A percentile compares a stretch with the other conserved stretches of the same genome.
Conservation (phyloP, 2,329 filamentous ascomycete genomes). For the Calonectria montana region DNA sequence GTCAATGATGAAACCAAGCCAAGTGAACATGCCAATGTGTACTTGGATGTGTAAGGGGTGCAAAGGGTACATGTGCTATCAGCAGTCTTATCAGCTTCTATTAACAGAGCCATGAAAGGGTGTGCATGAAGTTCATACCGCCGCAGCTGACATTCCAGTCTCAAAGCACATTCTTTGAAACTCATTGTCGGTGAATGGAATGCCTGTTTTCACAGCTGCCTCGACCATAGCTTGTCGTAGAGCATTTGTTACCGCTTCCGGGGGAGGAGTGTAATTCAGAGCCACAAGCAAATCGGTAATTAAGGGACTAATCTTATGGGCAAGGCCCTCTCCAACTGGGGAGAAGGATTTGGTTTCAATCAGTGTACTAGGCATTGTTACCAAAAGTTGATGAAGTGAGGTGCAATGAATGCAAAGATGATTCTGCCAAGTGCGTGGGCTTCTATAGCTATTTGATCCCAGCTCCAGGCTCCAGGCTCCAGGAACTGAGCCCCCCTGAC, state of each 20-base stretch:
- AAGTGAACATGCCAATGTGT: neutral
- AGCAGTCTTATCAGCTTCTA: neutral
- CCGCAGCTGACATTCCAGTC: neutral
- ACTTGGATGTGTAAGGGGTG: neutral
- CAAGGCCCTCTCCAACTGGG: neutral
- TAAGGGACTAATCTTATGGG: neutral
- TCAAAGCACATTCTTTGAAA: neutral
- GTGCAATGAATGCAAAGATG: neutral
- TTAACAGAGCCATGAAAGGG: neutral
- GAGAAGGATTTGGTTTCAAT: neutral
- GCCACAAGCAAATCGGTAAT: neutral
- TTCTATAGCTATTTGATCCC: neutral
- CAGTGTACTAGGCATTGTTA: neutral
- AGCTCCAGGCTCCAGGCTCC: neutral
- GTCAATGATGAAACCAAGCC: conserved; percentile 5
- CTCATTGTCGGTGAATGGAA: neutral
- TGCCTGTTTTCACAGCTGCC: neutral
- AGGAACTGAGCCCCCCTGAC: neutral
- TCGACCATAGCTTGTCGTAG: neutral
- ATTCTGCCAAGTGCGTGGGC: neutral
- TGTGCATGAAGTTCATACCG: neutral
- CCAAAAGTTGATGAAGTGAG: neutral
- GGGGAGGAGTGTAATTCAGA: neutral
- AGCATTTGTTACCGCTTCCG: neutral
- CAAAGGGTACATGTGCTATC: neutral